A percentile compares a stretch with the other conserved stretches of the same genome.
Evolutionary conservation across 768 basidiomycete species (phyloP).

Genomic region (Harrya chromipes): DNA sequence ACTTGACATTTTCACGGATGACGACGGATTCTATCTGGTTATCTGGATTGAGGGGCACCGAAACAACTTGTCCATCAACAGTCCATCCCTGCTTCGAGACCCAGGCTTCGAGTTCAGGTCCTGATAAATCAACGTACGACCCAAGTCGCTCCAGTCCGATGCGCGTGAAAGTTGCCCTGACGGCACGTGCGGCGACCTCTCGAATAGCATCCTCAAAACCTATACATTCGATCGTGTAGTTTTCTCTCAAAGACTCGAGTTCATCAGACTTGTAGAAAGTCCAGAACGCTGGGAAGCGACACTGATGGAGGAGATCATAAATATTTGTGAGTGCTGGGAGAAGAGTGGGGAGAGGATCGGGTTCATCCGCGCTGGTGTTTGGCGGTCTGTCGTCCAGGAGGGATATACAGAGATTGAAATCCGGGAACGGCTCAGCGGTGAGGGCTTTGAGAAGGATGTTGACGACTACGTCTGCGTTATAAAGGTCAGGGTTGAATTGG

Average conservation of each 20-base stretch:
- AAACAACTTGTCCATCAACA: slow-evolving; percentile 56
- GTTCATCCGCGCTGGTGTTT: slow-evolving; percentile 63
- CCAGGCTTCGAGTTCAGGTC: slow-evolving; percentile 55
- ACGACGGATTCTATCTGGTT: slow-evolving; percentile 86
- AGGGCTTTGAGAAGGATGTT: slow-evolving; percentile 94
- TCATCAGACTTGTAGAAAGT: slow-evolving; percentile 64
- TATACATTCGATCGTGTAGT: slow-evolving; percentile 79
- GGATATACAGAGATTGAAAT: slow-evolving; percentile 93
- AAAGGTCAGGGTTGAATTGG: slow-evolving; percentile 93
- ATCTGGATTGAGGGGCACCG: slow-evolving; percentile 78
- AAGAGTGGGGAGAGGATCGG: slow-evolving; percentile 72
- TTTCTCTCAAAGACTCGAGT: slow-evolving; percentile 71
- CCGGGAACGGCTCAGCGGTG: slow-evolving; percentile 79
- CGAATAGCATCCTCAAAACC: slow-evolving; percentile 86
- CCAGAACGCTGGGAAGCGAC: slow-evolving; percentile 91
- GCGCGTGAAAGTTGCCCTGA: slow-evolving; percentile 73
- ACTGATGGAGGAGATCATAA: slow-evolving; percentile 70
- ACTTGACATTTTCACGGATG: slow-evolving; percentile 77
- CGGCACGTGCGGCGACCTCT: slow-evolving; percentile 71
- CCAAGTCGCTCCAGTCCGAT: slow-evolving; percentile 66
- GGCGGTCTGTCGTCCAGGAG: slow-evolving; percentile 75
- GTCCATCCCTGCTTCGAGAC: slow-evolving; percentile 68
- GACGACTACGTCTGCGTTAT: slow-evolving; percentile 89
- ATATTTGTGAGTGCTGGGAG: slow-evolving; percentile 67
- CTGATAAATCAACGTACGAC: slow-evolving; percentile 70